Base-by-base conservation (phyloP, 2,329 filamentous ascomycete genomes). In the Penicillium sp. region DNA sequence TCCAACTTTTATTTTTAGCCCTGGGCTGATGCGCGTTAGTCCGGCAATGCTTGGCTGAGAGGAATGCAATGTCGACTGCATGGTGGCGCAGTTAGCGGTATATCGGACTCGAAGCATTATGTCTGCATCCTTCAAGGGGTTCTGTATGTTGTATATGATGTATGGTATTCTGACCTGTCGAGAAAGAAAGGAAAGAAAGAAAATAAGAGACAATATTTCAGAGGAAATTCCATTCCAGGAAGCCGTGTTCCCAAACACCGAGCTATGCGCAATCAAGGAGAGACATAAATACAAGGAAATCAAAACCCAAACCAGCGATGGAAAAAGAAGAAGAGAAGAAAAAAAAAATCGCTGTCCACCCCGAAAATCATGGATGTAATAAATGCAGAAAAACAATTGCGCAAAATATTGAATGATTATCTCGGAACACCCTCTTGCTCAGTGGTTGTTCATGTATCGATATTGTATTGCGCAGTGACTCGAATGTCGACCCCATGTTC, bases 221-320 rank as follows among this genome's bases (percentile, higher is more conserved):
- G 35, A n/a, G n/a, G n/a, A 18, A 35, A 23, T 23, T 23, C 23
- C 23, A 23, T 34, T 34, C 42, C 32, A 34, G 18, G 43, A 36
- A 46, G 46, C 32, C 23, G 47, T 35, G 19, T 53, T 47, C 51
- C 54, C 40, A 59, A 59, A 62, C 56, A 44, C 61, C 56, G 36
- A 62, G 60, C 54, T 59, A 63, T 63, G 61, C 60, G 52, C 58
- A 51, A 40, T 23, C 23, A 23, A 35, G 39, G 35, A 26, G 8
- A 30, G 36, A 55, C 38, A 39, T 53, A 43, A 16, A 40, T 46
- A 46, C 46, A 39, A 36, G 23, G 10, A 38, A 41, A 3, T 16
- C 45, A 46, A 41, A 39, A 14, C 16, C 19, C 5, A 34, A 29
- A 47, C 4, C 29, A 39, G 34, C 29, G 32, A 49, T 26, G 34